Evolutionary conservation across 805 yeast genomes (phyloP).

Genomic region (Hanseniaspora guilliermondii): DNA sequence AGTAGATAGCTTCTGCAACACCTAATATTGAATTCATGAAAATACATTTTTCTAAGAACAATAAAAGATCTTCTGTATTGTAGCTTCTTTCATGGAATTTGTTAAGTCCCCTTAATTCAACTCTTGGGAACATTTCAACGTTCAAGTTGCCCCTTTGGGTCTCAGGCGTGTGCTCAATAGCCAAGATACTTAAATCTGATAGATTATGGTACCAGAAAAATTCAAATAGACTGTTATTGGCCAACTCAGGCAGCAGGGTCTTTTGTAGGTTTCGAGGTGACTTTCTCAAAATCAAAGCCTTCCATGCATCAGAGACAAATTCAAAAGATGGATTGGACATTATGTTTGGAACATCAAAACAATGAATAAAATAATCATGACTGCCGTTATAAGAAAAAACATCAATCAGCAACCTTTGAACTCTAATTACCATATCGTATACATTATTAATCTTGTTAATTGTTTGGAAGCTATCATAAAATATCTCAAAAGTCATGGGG

Average conservation of each 20-base stretch:
- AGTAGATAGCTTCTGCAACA: slow-evolving; percentile 66
- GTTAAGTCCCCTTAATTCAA: neutral
- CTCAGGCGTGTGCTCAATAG: neutral
- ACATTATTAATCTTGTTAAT: neutral
- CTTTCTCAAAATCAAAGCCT: neutral
- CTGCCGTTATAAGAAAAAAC: neutral
- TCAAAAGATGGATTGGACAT: neutral
- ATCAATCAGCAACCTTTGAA: neutral
- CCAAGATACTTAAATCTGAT: neutral
- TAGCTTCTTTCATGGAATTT: slow-evolving; percentile 9
- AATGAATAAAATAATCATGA: neutral
- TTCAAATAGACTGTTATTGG: neutral
- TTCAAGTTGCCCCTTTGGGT: neutral
- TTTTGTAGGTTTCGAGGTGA: neutral
- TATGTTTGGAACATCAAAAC: neutral
- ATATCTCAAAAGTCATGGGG: neutral
- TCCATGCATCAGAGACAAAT: neutral
- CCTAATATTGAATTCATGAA: slow-evolving; percentile 70
- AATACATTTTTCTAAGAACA: slow-evolving; percentile 50
- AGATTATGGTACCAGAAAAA: slow-evolving; percentile 5
- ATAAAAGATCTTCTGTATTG: slow-evolving; percentile 20
- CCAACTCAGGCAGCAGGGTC: neutral
- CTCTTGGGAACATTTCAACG: neutral
- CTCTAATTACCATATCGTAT: neutral
- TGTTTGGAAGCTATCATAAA: slow-evolving; percentile 8